These are phyloP conservation scores for Aspergillus kassunensis DNA, from an alignment of 495 filamentous ascomycete genomes.

Conservation along the genomic window DNA sequence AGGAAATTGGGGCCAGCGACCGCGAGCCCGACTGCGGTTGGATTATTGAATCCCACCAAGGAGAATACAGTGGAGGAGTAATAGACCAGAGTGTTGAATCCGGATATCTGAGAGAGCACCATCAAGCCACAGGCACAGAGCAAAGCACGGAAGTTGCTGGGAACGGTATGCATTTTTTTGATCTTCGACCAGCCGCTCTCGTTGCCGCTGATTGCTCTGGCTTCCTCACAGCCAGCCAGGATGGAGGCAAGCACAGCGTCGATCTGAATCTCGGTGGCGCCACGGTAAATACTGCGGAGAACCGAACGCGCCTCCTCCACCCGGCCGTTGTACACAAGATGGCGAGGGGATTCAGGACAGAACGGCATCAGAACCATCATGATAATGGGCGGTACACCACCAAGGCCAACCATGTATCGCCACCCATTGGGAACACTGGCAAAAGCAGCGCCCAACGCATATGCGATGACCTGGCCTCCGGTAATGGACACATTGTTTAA, in stretches of 20 bases:
- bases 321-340: conserved; percentile 44
- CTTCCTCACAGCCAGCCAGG: conserved; percentile 32
- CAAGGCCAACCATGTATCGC: conserved; percentile 52
- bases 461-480: conserved; percentile 49
- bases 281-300: conserved; percentile 36
- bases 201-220: conserved; percentile 30
- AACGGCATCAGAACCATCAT: conserved; percentile 40
- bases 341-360: conserved; percentile 52
- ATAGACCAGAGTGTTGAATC: conserved; percentile 50
- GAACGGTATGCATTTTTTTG: conserved; percentile 45
- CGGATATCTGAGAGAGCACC: conserved; percentile 45
- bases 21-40: conserved; percentile 38
- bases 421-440: conserved; percentile 45
- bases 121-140: conserved; percentile 48
- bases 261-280: conserved; percentile 34
- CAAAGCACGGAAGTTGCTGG: conserved; percentile 46
- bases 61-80: conserved; percentile 51
- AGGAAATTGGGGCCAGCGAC: conserved; percentile 52
- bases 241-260: conserved; percentile 36
- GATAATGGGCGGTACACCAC: conserved; percentile 46
- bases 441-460: conserved; percentile 51
- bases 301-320: conserved; percentile 36
- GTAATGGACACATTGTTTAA: conserved; percentile 57
- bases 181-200: conserved; percentile 34
- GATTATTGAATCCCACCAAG: conserved; percentile 49